Base-by-base conservation (phyloP, 2,329 filamentous ascomycete genomes). In the Aspergillus ibericus region DNA sequence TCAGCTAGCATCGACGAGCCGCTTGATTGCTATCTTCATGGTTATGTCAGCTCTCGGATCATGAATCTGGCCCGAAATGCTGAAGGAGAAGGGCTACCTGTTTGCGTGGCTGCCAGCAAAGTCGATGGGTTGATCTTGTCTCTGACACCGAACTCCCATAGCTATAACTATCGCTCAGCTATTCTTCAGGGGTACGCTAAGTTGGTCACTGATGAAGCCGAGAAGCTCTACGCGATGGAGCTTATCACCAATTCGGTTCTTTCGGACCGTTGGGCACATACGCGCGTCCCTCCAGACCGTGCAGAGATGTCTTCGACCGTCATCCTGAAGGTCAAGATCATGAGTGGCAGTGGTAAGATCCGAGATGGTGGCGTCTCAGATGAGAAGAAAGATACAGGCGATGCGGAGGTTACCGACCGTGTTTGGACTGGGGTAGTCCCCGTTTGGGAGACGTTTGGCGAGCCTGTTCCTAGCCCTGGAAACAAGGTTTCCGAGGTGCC, bases 91-190 rank as follows among this genome's bases (percentile, higher is more conserved):
- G 88, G 88, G 9, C 75, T 96, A 18, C 89, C 91, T 1, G 77
- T 96, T 42, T 89, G 85, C 68, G 80, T 95, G 34, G 83, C 88
- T 20, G 89, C 89, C 1, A 90, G 86, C 47, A 86, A 89, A 70
- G 77, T 96, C 38, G 91, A 96, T 76, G 92, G 91, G 38, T 80
- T 95, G 53, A 87, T 96, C 8, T 84, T 96, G 32, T 84, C 89
- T 18, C 82, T 96, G 13, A 92, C 91, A 0, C 89, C 91, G 12
- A 90, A 91, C 78, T 85, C 84, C 59, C 91, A 96, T 79, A 90
- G 85, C 77, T 93, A 91, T 80, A 93, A 96, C 80, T 96, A 95
- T 78, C 90, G 91, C 62, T 91, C 88, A 38, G 90, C 89, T 10
- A 80, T 92, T 8, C 80, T 95, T 12, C 92, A 93, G 69, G 92